A percentile compares a stretch with the other conserved stretches of the same genome.
Conservation (phyloP, 2,329 filamentous ascomycete species). For the Calycina herbarum region DNA sequence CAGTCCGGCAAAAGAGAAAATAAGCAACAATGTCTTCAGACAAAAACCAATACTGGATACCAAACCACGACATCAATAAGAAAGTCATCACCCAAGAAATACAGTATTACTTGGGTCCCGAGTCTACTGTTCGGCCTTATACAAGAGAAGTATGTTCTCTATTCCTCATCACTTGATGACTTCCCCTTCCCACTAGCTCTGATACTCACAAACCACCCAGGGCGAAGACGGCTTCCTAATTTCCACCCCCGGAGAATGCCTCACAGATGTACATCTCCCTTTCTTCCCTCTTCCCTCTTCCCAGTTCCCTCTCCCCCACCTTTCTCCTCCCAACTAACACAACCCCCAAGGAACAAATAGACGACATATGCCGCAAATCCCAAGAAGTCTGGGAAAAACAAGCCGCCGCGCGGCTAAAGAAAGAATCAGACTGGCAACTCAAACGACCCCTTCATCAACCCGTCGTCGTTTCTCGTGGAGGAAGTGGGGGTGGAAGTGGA, state of each 20-base stretch:
- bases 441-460: slow-evolving; percentile 60
- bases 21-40: slow-evolving; percentile 29
- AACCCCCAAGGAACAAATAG: slow-evolving; percentile 56
- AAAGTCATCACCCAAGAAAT: slow-evolving; percentile 60
- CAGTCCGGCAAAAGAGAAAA: background rate
- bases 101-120: slow-evolving; percentile 58
- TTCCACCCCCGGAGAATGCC: slow-evolving; percentile 55
- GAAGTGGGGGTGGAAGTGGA: slow-evolving; percentile 13
- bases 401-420: slow-evolving; percentile 48
- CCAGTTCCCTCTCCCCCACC: slow-evolving; percentile 36
- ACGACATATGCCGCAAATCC: slow-evolving; percentile 61
- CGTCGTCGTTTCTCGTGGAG: slow-evolving; percentile 49
- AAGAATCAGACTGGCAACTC: slow-evolving; percentile 49
- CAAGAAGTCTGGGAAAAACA: slow-evolving; percentile 59
- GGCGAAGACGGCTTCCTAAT: slow-evolving; percentile 63
- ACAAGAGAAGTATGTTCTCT: slow-evolving; percentile 52
- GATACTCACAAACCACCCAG: slow-evolving; percentile 38
- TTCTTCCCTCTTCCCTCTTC: background rate
- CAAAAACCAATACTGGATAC: slow-evolving; percentile 60
- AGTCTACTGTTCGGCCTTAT: slow-evolving; percentile 57
- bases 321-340: slow-evolving; percentile 5
- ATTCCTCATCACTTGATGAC: slow-evolving; percentile 26
- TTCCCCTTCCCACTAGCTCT: background rate
- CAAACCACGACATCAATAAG: slow-evolving; percentile 59
- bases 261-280: slow-evolving; percentile 53